These are phyloP conservation scores for Melocanna baccifera DNA, from an alignment of 176 grass and related monocot species.

Conservation along the genomic window DNA sequence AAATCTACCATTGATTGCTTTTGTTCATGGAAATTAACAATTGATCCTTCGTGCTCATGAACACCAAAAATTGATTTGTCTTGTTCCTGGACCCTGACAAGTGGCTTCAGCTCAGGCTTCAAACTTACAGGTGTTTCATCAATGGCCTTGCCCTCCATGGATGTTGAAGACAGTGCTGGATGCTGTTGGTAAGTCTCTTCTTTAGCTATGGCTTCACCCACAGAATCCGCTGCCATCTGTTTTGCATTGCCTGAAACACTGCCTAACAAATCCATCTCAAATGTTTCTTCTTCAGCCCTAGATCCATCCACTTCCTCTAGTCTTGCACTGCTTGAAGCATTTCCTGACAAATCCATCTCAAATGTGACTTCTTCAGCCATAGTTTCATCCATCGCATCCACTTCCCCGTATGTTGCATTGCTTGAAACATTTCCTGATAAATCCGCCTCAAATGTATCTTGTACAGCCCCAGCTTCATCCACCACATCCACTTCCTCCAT, in stretches of 20 bases:
- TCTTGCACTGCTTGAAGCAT: not conserved
- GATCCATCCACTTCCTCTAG: not conserved
- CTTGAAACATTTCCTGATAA: slow-evolving; percentile 20
- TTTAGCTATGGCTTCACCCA: slow-evolving; percentile 5
- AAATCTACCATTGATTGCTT: not conserved
- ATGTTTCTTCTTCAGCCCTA: not conserved
- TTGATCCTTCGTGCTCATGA: slow-evolving; percentile 3
- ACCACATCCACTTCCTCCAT: not conserved
- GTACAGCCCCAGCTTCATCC: not conserved
- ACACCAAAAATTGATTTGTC: not conserved
- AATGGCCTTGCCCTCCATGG: slow-evolving; percentile 11
- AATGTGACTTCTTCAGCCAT: not conserved
- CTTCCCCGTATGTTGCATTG: not conserved
- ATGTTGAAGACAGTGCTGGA: slow-evolving; percentile 16
- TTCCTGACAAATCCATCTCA: not conserved
- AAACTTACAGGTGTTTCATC: slow-evolving; percentile 15
- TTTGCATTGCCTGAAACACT: not conserved
- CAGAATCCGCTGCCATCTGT: not conserved
- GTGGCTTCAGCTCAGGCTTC: not conserved
- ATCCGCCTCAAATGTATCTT: slow-evolving; percentile 19
- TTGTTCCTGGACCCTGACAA: slow-evolving; percentile 9
- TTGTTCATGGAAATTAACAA: not conserved
- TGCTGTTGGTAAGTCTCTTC: slow-evolving; percentile 7
- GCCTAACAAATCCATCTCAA: not conserved
- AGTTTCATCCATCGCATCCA: not conserved